These are phyloP conservation scores for Capsella rubella DNA, from an alignment of 441 rosid species.

Conservation along the genomic window DNA sequence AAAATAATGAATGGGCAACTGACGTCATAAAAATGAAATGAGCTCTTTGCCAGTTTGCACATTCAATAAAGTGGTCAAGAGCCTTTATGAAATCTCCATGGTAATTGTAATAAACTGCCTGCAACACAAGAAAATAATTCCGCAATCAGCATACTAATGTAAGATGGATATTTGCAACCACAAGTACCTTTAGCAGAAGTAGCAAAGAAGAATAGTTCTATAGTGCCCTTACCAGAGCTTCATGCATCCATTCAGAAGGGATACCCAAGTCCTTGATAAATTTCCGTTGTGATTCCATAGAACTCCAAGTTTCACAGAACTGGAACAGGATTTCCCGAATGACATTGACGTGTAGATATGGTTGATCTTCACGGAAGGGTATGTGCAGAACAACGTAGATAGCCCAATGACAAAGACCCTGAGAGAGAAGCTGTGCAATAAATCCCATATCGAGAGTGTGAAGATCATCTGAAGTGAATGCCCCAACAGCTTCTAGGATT, in stretches of 20 bases:
- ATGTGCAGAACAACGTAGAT: constrained; percentile 93
- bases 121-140: constrained; percentile 41
- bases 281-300: constrained; percentile 71
- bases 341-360: constrained; percentile 72
- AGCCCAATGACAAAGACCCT: constrained; percentile 94
- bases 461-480: constrained; percentile 83
- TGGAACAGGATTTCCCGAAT: constrained; percentile 92
- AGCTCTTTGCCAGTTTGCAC: constrained; percentile 92
- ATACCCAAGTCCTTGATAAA: constrained; percentile 83
- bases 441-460: constrained; percentile 95
- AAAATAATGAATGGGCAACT: constrained; percentile 75
- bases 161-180: constrained; percentile 15
- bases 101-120: constrained; percentile 86
- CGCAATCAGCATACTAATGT: constrained; percentile 18
- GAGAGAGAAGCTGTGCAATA: constrained; percentile 82
- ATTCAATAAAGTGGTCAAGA: constrained; percentile 84
- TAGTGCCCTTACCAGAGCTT: constrained; percentile 79
- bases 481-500: constrained; percentile 81
- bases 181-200: constrained; percentile 12
- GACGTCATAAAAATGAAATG: constrained; percentile 83
- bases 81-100: constrained; percentile 74
- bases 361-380: constrained; percentile 74
- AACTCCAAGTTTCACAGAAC: constrained; percentile 92
- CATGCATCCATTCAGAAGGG: constrained; percentile 91
- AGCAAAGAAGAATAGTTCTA: constrained; percentile 24